These are phyloP conservation scores for Fraxinus platypoda DNA, from an alignment of 305 asterid species.

Conservation along the genomic window DNA sequence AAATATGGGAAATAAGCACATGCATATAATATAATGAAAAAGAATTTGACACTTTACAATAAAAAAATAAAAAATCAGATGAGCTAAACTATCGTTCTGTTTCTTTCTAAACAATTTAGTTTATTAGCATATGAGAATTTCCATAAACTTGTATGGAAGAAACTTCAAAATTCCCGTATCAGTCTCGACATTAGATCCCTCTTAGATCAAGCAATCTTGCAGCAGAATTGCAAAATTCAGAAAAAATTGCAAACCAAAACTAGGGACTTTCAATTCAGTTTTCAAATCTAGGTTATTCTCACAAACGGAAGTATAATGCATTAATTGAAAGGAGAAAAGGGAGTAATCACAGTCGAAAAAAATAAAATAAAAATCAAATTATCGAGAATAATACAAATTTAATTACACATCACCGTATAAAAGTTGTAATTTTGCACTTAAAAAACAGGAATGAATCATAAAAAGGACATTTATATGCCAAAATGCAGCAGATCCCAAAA, in stretches of 20 bases:
- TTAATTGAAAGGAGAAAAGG: background rate
- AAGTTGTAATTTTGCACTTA: background rate
- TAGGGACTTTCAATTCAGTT: background rate
- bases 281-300: background rate
- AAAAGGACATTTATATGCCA: background rate
- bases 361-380: background rate
- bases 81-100: background rate
- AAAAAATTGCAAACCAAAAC: background rate
- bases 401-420: background rate
- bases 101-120: background rate
- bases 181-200: background rate
- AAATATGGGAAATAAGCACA: constrained; percentile 50
- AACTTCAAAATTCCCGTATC: background rate
- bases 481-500: background rate
- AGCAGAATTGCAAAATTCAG: background rate
- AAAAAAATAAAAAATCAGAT: background rate
- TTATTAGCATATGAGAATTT: background rate
- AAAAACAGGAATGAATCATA: background rate
- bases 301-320: background rate
- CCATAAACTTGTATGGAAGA: background rate
- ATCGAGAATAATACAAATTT: background rate
- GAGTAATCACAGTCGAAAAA: background rate
- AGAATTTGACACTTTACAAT: constrained; percentile 11
- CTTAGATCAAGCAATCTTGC: constrained; percentile 10
- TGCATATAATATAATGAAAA: constrained; percentile 28